Percentiles rank a stretch among this genome's conserved stretches.
These are phyloP conservation scores for Colletotrichum trifolii DNA, from an alignment of 2,329 filamentous ascomycete species.

Conservation along the genomic window DNA sequence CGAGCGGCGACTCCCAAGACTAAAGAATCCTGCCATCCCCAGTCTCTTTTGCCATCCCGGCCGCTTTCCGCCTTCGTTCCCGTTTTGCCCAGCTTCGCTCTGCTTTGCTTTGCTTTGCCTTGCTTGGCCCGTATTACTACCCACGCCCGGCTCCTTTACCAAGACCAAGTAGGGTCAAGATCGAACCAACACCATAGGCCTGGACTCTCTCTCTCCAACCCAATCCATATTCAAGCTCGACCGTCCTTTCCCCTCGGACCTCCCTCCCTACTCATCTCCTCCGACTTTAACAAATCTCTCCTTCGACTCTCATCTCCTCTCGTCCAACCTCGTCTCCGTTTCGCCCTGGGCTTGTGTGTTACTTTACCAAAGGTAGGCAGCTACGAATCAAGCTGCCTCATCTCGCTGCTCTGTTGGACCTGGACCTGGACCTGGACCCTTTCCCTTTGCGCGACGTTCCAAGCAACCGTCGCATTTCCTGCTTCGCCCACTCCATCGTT, in stretches of 20 bases:
- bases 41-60: too few relatives aligned
- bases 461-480: constrained; percentile 5
- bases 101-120: background rate
- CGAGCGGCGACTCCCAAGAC: too few relatives aligned
- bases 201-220: background rate
- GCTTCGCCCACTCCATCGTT: constrained; percentile 22
- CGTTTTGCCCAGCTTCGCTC: too few relatives aligned
- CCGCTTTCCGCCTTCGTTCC: too few relatives aligned
- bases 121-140: constrained; percentile 23
- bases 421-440: constrained; percentile 6
- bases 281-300: background rate
- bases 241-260: constrained; percentile 25
- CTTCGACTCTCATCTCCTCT: constrained; percentile 24
- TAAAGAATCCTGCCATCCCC: too few relatives aligned
- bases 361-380: background rate
- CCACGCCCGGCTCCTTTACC: background rate
- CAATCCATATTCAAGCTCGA: background rate
- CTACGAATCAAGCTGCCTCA: constrained; percentile 6
- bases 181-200: background rate
- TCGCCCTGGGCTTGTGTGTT: constrained; percentile 19
- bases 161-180: too few relatives aligned
- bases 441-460: constrained; percentile 28
- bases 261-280: constrained; percentile 22
- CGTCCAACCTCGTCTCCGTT: constrained; percentile 26
- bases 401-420: background rate